Evolutionary conservation across 2,329 filamentous ascomycete species (phyloP), one percentile per base, ranked within the genome.

Genomic region (Sporothrix luriei): DNA sequence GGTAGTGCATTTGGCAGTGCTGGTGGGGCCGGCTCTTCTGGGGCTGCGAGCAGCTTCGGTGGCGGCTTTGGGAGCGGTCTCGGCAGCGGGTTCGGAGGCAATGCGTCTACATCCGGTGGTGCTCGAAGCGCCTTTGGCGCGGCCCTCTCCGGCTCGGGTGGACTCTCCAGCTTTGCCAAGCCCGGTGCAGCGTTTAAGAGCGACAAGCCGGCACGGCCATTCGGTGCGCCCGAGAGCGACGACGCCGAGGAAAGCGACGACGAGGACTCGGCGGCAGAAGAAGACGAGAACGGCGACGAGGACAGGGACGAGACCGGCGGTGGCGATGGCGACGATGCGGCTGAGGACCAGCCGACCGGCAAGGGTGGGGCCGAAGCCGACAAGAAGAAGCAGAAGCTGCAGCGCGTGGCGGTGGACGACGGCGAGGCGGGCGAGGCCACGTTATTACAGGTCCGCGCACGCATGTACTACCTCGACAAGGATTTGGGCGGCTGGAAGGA

Each of bases 381-480:
- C 19, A 89, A 88, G 78, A 90, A 89, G 79, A 90, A 87, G 77
- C 78, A 84, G 9, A 88, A 85, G 76, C 82, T 89, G 70, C 89
- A 93, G 75, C 89, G 90, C 78, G 87, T 89, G 38, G 81, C 82
- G 62, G 87, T 94, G 54, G 91, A 97, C 77, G 94, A 95, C 66
- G 94, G 94, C 69, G 94, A 98, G 80, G 89, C 93, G 75, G 88
- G 88, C 64, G 94, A 98, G 78, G 84, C 84, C 24, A 94, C 91
- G 1, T 26, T 74, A 68, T 66, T 74, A 49, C 72, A 74, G 38
- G 81, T 92, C 64, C 90, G 94, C 73, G 91, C 92, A 24, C 97
- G 96, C 79, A 87, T 98, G 70, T 98, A 92, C 81, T 86, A 90
- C 70, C 91, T 95, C 75, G 88, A 91, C 73, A 87, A 87, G 73